A percentile compares a stretch with the other conserved stretches of the same genome.
Evolutionary conservation across 140 eudicot species (phyloP).

Genomic region (Senecio squalidus): DNA sequence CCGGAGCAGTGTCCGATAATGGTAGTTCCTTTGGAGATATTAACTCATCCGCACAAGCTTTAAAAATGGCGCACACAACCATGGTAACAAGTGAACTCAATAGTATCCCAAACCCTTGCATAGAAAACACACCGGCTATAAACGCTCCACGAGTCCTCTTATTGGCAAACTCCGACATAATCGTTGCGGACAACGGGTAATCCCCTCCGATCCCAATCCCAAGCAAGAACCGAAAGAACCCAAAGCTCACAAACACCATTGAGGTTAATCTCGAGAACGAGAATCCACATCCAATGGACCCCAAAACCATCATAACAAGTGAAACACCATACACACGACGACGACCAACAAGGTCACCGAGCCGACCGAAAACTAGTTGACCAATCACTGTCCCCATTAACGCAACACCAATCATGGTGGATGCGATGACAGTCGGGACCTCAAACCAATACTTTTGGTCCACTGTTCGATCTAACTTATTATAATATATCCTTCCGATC

Average conservation of each 20-base stretch:
- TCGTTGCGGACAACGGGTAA: constrained; percentile 54
- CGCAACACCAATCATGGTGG: constrained; percentile 30
- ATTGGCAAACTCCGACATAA: constrained; percentile 64
- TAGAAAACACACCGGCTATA: constrained; percentile 57
- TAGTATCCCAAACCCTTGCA: constrained; percentile 68
- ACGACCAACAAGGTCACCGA: constrained; percentile 49
- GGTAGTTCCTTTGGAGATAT: constrained; percentile 4
- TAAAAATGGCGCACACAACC: constrained; percentile 39
- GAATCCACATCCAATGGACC: constrained; percentile 51
- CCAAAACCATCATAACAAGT: constrained; percentile 40
- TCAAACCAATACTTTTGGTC: constrained; percentile 3
- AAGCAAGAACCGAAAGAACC: constrained; percentile 43
- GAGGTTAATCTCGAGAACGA: constrained; percentile 31
- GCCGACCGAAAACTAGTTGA: constrained; percentile 40
- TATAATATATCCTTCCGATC: constrained; percentile 47
- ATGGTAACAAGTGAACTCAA: constrained; percentile 45
- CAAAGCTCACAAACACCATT: constrained; percentile 34
- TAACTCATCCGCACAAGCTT: constrained; percentile 6
- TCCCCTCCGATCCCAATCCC: constrained; percentile 72
- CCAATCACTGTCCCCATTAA: constrained; percentile 48
- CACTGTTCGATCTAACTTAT: background rate
- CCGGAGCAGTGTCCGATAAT: constrained; percentile 4
- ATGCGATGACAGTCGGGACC: constrained; percentile 21
- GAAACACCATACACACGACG: constrained; percentile 43
- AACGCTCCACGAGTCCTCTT: constrained; percentile 52